Conservation (phyloP, 1,284 basidiomycete species). For the Ustilago esculenta region DNA sequence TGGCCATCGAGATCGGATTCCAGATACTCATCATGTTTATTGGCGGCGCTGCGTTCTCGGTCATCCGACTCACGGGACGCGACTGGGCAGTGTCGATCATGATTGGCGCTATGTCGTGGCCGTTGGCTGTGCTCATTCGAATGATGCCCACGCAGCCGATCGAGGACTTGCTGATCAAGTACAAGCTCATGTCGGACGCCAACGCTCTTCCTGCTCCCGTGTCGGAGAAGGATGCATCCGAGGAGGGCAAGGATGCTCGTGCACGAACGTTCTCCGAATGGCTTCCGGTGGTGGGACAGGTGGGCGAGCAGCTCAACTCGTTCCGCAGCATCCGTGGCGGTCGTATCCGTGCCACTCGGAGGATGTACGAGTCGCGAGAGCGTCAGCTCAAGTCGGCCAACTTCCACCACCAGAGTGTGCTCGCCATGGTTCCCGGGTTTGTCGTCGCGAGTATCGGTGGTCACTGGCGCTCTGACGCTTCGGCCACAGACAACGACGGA, state of each 20-base stretch:
- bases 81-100: constrained; percentile 95
- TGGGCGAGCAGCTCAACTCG: constrained; percentile 53
- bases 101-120: constrained; percentile 85
- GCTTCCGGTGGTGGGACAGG: constrained; percentile 76
- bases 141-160: constrained; percentile 83
- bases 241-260: constrained; percentile 69
- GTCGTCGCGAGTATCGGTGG: constrained; percentile 60
- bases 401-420: constrained; percentile 76
- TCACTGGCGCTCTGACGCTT: constrained; percentile 71
- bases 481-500: background rate
- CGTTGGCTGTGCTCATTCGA: constrained; percentile 84
- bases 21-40: constrained; percentile 91
- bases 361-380: constrained; percentile 62
- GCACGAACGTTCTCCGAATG: constrained; percentile 72
- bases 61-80: constrained; percentile 77
- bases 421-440: constrained; percentile 69
- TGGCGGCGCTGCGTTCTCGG: constrained; percentile 90
- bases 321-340: constrained; percentile 71
- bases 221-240: constrained; percentile 13
- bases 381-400: constrained; percentile 62
- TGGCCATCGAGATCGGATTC: constrained; percentile 82
- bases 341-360: constrained; percentile 74
- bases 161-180: constrained; percentile 76
- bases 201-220: constrained; percentile 74
- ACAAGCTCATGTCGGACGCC: constrained; percentile 77